Percentiles rank a stretch among this genome's conserved stretches.
Conservation (phyloP, 2,329 filamentous ascomycete species). For the Cladosporium sp. region DNA sequence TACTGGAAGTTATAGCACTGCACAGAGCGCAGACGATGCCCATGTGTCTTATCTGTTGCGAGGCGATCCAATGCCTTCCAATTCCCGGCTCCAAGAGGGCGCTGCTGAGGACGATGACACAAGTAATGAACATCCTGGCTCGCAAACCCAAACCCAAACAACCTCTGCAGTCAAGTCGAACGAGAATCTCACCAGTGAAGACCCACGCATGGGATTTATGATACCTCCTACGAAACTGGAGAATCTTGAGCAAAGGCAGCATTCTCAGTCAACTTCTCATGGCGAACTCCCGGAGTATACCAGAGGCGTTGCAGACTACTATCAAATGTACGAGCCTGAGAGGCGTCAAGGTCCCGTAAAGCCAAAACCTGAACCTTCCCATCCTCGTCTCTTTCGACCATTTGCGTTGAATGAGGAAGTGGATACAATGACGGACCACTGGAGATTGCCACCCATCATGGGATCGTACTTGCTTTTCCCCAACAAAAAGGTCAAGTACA, state of each 20-base stretch:
- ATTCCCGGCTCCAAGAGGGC: not conserved
- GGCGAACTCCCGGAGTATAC: too few relatives aligned
- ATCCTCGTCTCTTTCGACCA: not conserved
- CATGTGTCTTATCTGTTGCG: not conserved
- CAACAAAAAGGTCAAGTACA: slow-evolving; percentile 22
- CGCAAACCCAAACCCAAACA: not conserved
- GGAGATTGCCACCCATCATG: slow-evolving; percentile 19
- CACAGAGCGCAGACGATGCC: not conserved
- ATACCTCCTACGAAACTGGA: too few relatives aligned
- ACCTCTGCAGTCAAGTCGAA: too few relatives aligned
- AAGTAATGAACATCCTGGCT: not conserved
- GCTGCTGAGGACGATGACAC: not conserved
- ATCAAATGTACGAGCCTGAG: too few relatives aligned
- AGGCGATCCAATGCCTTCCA: not conserved
- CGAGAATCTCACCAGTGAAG: too few relatives aligned
- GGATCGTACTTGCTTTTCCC: slow-evolving; percentile 20
- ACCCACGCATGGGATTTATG: too few relatives aligned
- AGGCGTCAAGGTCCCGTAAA: not conserved
- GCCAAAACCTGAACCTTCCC: not conserved
- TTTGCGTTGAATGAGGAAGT: not conserved
- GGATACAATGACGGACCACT: slow-evolving; percentile 2
- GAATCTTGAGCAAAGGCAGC: too few relatives aligned
- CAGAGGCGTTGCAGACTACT: too few relatives aligned
- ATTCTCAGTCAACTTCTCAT: too few relatives aligned
- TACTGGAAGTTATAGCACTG: not conserved